These are phyloP conservation scores for Parastagonospora avenae DNA, from an alignment of 2,329 filamentous ascomycete genomes.

Conservation along the genomic window DNA sequence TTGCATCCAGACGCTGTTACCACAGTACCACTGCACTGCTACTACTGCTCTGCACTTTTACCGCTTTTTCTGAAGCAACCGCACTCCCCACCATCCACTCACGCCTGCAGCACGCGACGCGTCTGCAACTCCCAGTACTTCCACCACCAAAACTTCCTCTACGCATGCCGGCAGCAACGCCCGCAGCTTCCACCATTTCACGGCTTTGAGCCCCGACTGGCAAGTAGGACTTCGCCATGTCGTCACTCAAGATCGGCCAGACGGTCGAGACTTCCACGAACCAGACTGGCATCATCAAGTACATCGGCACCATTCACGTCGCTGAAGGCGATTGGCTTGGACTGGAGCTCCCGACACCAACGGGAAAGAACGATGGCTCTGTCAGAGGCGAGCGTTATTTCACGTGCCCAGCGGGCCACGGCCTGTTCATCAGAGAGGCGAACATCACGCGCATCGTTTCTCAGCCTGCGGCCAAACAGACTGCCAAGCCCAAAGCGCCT, in stretches of 20 bases:
- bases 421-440: conserved; percentile 85
- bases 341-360: conserved; percentile 79
- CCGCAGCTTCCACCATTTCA: conserved; percentile 7
- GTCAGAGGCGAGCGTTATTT: conserved; percentile 91
- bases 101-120: conserved; percentile 1
- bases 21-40: conserved; percentile 6
- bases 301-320: conserved; percentile 82
- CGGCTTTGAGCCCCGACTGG: conserved; percentile 4
- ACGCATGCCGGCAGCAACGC: conserved; percentile 20
- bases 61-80: conserved; percentile 9
- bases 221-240: conserved; percentile 23
- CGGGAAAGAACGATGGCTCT: conserved; percentile 92
- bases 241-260: conserved; percentile 62
- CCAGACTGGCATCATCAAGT: conserved; percentile 78
- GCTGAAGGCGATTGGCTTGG: conserved; percentile 84
- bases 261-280: conserved; percentile 79
- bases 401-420: conserved; percentile 70
- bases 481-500: conserved; percentile 9
- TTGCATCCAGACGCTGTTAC: not conserved
- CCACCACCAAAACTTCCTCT: not conserved
- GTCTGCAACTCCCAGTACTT: too few relatives aligned
- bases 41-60: conserved; percentile 9
- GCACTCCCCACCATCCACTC: conserved; percentile 7
- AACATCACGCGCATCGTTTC: conserved; percentile 63
- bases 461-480: conserved; percentile 48